Evolutionary conservation across 2,329 filamentous ascomycete species (phyloP).

Genomic region (Harringtonia aguacate): DNA sequence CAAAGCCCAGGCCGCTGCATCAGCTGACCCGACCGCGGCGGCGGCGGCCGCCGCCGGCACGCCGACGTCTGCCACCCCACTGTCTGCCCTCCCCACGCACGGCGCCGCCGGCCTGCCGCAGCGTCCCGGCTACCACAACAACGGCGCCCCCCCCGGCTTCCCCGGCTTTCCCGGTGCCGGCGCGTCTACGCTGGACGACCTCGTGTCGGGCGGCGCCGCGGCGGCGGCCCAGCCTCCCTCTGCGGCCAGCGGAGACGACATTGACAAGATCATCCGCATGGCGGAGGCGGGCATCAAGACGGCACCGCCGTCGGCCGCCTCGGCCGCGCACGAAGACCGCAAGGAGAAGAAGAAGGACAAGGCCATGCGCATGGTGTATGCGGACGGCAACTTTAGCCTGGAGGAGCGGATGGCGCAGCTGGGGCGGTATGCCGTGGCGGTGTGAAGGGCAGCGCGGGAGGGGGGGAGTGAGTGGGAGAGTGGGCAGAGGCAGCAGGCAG

Average conservation of each 20-base stretch:
- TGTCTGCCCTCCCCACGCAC: no score
- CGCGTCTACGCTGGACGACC: constrained; percentile 35
- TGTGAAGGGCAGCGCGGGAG: neutral
- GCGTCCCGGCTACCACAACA: constrained; percentile 9
- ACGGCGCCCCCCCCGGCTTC: constrained; percentile 13
- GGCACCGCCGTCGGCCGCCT: constrained; percentile 46
- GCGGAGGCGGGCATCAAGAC: constrained; percentile 50
- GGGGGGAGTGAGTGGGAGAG: no score
- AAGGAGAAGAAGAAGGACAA: constrained; percentile 48
- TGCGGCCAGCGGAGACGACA: constrained; percentile 46
- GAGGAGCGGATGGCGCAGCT: constrained; percentile 82
- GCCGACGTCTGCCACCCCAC: no score
- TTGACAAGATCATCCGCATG: constrained; percentile 55
- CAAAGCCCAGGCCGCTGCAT: constrained; percentile 11
- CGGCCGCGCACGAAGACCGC: neutral
- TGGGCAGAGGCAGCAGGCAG: no score
- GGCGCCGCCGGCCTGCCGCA: constrained; percentile 16
- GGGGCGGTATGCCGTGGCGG: constrained; percentile 52
- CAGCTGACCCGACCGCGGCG: no score
- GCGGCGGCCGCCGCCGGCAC: no score
- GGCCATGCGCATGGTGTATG: constrained; percentile 62
- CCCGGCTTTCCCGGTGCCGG: constrained; percentile 18
- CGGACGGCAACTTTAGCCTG: constrained; percentile 67
- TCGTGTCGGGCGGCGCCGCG: constrained; percentile 26
- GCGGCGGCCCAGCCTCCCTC: no score